Evolutionary conservation across 192 early-diverging fungal genomes (phyloP), one percentile per base, ranked within the genome.

Genomic region (Chytriomyces sp.): DNA sequence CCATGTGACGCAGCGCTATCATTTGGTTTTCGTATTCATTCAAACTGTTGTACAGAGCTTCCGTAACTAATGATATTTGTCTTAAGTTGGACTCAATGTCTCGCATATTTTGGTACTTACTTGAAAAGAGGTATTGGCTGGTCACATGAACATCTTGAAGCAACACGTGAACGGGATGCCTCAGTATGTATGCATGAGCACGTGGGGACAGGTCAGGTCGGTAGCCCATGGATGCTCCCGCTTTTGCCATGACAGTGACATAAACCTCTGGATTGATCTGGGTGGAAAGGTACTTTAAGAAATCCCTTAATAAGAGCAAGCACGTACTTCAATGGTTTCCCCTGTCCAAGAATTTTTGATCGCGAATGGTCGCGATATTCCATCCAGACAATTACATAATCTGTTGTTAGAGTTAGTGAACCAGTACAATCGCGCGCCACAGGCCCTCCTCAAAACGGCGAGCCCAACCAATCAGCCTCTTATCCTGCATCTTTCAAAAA

Each of bases 341-440:
- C 72, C 71, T 0, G 66, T 65, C 28, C 69, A 25, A 17, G 75
- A 75, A 49, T 73, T 78, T 19, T 41, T 57, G 67, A 85, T 70
- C 3, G 75, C 49, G 59, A 78, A 85, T n/a, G 78, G 75, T 25
- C 78, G 74, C 36, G 38, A 73, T n/a, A 86, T 60, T 17, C 84
- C 84, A 39, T 83, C 78, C n/a, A 86, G 44, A 36, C 76, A 78
- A 39, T 86, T 81, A 65, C 84, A n/a, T n/a, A n/a, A n/a, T n/a
- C n/a, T n/a, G n/a, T n/a, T n/a, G n/a, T n/a, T n/a, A n/a, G n/a
- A n/a, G n/a, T n/a, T n/a, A n/a, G n/a, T n/a, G n/a, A n/a, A n/a
- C n/a, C n/a, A n/a, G n/a, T n/a, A n/a, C n/a, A n/a, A n/a, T n/a
- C n/a, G n/a, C n/a, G n/a, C n/a, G n/a, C n/a, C n/a, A 86, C 49